Conservation (phyloP, 371 early-diverging fungal species). For the Mortierella sp. region DNA sequence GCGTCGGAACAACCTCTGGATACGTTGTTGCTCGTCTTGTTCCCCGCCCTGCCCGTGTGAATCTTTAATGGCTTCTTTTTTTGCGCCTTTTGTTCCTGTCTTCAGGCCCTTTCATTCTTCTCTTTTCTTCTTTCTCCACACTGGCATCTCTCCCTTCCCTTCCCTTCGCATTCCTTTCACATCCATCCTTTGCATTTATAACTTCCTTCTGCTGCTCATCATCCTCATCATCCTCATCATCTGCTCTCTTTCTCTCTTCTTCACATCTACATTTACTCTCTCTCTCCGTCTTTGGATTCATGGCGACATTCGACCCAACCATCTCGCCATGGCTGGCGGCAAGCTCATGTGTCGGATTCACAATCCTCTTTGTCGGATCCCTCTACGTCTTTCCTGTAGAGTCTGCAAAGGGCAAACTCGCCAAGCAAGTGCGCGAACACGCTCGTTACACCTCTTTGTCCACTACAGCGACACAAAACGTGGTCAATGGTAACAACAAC, state of each 20-base stretch:
- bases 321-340: conserved; percentile 45
- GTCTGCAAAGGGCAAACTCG: background rate
- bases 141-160: background rate
- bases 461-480: background rate
- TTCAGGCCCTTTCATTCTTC: background rate
- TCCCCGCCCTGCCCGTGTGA: background rate
- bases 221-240: background rate
- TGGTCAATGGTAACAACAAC: background rate
- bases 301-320: conserved; percentile 36
- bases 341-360: conserved; percentile 41
- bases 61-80: background rate
- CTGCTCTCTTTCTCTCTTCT: background rate
- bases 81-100: background rate
- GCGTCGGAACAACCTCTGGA: too few species aligned
- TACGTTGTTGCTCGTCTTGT: too few species aligned
- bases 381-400: conserved; percentile 36
- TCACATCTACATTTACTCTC: background rate
- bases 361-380: conserved; percentile 45
- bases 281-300: background rate
- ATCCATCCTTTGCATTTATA: background rate
- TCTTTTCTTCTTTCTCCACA: background rate
- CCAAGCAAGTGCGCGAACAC: conserved; percentile 24
- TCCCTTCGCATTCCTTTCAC: background rate
- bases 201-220: background rate
- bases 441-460: conserved; percentile 18